Conservation (phyloP, 768 basidiomycete species). For the Russula abietina region DNA sequence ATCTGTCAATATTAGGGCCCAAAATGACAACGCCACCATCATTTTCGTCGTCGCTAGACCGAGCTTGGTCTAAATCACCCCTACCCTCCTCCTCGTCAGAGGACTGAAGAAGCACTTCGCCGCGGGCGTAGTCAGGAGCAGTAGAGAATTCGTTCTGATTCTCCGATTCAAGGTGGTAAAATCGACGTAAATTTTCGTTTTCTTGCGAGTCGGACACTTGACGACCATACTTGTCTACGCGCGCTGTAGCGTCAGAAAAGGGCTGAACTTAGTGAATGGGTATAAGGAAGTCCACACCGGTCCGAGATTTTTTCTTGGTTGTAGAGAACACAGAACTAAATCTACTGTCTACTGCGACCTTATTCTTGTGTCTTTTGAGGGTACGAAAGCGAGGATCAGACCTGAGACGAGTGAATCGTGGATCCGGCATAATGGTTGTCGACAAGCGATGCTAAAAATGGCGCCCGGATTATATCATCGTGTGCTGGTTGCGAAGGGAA, state of each 20-base stretch:
- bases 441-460: no score
- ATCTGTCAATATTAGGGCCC: constrained; percentile 42
- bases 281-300: constrained; percentile 25
- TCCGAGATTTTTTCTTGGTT: constrained; percentile 31
- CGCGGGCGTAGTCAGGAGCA: constrained; percentile 80
- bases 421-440: constrained; percentile 38
- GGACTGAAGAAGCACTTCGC: constrained; percentile 80
- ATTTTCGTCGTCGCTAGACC: constrained; percentile 41
- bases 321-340: constrained; percentile 75
- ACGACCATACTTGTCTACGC: constrained; percentile 89
- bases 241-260: constrained; percentile 28
- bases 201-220: constrained; percentile 61
- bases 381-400: constrained; percentile 91
- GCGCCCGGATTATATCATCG: background rate
- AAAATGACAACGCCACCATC: constrained; percentile 45
- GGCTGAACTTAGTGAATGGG: background rate
- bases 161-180: constrained; percentile 65
- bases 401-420: constrained; percentile 81
- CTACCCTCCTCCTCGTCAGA: constrained; percentile 66
- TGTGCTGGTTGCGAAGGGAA: constrained; percentile 5
- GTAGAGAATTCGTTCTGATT: constrained; percentile 34
- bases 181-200: constrained; percentile 67
- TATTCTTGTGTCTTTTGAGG: constrained; percentile 71
- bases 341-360: constrained; percentile 86
- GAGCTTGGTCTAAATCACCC: constrained; percentile 26